phyloP scores from a whole-genome alignment of 2,329 filamentous ascomycete species.

The Fusarium proliferatum region DNA sequence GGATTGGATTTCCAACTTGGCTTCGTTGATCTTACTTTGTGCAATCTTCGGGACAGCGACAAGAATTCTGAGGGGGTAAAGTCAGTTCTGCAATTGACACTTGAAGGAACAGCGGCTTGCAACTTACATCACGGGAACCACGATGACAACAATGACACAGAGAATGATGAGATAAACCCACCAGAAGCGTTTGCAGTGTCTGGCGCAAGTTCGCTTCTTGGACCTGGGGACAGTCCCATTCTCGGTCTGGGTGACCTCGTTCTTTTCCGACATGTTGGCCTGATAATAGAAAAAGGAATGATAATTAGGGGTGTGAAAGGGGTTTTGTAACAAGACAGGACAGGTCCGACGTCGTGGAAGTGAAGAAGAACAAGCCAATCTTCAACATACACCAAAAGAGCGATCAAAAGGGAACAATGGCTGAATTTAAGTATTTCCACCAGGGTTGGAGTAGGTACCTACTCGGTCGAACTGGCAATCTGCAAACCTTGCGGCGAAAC shows the following conservation, averaged over 20 bases:
- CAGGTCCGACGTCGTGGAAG: slow-evolving; percentile 13
- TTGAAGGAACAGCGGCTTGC: neutral
- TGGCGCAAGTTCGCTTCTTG: slow-evolving; percentile 55
- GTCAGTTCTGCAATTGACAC: slow-evolving; percentile 13
- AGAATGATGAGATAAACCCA: slow-evolving; percentile 68
- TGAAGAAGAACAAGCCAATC: slow-evolving; percentile 26
- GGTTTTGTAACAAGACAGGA: neutral
- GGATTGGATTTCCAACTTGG: slow-evolving; percentile 62
- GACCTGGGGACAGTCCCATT: slow-evolving; percentile 39
- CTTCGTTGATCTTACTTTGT: slow-evolving; percentile 65
- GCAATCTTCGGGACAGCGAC: slow-evolving; percentile 67
- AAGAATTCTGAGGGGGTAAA: slow-evolving; percentile 58
- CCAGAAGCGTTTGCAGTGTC: slow-evolving; percentile 69
- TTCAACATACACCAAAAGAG: slow-evolving; percentile 14
- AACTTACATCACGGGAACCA: slow-evolving; percentile 70
- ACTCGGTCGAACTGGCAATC: slow-evolving; percentile 18
- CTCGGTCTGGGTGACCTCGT: slow-evolving; percentile 52
- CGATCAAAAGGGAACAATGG: slow-evolving; percentile 23
- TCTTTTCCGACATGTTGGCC: slow-evolving; percentile 53
- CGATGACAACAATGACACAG: slow-evolving; percentile 61
- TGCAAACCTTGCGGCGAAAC: slow-evolving; percentile 20
- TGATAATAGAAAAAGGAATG: neutral
- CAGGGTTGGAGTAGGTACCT: neutral
- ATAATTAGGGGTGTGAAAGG: neutral
- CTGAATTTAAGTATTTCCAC: slow-evolving; percentile 40